Evolutionary conservation across 495 filamentous ascomycete genomes (phyloP).

Genomic region (Penicillium riverlandense): DNA sequence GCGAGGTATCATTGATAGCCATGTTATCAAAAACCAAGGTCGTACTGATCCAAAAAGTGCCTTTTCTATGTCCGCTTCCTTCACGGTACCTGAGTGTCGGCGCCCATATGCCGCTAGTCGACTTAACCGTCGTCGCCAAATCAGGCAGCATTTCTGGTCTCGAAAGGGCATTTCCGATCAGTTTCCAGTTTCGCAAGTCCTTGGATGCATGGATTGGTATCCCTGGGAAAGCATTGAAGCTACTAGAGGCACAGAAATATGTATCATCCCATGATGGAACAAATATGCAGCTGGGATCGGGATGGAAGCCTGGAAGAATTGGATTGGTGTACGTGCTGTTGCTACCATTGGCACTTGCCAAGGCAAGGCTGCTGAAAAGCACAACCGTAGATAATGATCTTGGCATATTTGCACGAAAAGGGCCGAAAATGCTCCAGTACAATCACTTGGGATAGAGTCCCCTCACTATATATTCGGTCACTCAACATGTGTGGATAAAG

Average conservation of each 20-base stretch:
- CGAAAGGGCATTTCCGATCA: slow-evolving; percentile 4
- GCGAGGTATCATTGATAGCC: slow-evolving; percentile 8
- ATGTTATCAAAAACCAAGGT: slow-evolving; percentile 7
- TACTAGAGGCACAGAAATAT: slow-evolving; percentile 27
- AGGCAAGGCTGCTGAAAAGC: too few relatives aligned
- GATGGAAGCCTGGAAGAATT: slow-evolving; percentile 18
- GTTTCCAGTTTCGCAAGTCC: slow-evolving; percentile 25
- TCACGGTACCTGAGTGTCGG: too few relatives aligned
- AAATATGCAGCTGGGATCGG: slow-evolving; percentile 21
- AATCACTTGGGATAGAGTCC: too few relatives aligned
- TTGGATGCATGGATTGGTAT: slow-evolving; percentile 29
- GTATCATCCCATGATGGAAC: slow-evolving; percentile 7
- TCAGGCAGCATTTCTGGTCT: not conserved
- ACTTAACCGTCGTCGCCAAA: slow-evolving; percentile 5
- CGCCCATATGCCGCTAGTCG: slow-evolving; percentile 12
- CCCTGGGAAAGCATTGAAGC: slow-evolving; percentile 31
- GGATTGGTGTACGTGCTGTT: slow-evolving; percentile 3
- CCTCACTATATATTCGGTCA: too few relatives aligned
- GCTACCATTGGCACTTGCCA: too few relatives aligned
- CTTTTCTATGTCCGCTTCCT: too few relatives aligned
- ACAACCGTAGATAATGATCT: too few relatives aligned
- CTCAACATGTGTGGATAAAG: too few relatives aligned
- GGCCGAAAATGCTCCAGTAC: too few relatives aligned
- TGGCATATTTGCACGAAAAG: too few relatives aligned
- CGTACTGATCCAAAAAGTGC: too few relatives aligned